These are phyloP conservation scores for Zalaria obscura DNA, from an alignment of 2,329 filamentous ascomycete genomes.

Conservation along the genomic window DNA sequence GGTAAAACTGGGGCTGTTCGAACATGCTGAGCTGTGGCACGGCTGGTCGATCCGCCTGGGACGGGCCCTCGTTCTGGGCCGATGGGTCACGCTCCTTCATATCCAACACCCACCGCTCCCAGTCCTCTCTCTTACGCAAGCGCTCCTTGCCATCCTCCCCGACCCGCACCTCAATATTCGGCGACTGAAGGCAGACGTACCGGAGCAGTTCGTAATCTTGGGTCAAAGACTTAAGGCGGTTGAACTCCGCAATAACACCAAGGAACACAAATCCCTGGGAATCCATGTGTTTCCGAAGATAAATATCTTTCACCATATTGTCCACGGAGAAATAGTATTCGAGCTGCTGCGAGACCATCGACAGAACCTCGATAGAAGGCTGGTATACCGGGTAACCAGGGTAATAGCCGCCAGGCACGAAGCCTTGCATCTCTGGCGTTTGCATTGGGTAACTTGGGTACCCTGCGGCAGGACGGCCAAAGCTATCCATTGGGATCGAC, in stretches of 20 bases:
- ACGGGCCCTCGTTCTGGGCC: constrained; percentile 61
- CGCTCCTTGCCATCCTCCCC: constrained; percentile 68
- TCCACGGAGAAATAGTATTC: constrained; percentile 97
- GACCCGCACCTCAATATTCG: constrained; percentile 57
- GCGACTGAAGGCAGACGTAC: constrained; percentile 58
- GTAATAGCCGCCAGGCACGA: constrained; percentile 35
- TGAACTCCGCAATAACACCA: constrained; percentile 69
- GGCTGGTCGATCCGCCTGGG: constrained; percentile 26
- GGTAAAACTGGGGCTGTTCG: constrained; percentile 14
- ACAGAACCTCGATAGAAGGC: constrained; percentile 41
- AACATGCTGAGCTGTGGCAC: constrained; percentile 22
- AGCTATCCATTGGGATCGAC: constrained; percentile 45
- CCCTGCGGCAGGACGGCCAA: constrained; percentile 23
- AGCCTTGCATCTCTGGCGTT: constrained; percentile 9
- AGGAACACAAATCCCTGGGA: constrained; percentile 82
- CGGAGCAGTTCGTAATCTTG: constrained; percentile 62
- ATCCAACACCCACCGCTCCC: constrained; percentile 66
- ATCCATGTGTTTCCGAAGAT: constrained; percentile 82
- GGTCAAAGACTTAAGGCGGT: constrained; percentile 62
- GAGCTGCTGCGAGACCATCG: constrained; percentile 44
- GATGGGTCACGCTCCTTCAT: constrained; percentile 56
- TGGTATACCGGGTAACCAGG: constrained; percentile 43
- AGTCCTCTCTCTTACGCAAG: constrained; percentile 59
- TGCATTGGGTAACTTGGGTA: constrained; percentile 17
- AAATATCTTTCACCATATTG: constrained; percentile 88